Base-by-base conservation (phyloP, 148 eudicot species). In the Talinum fruticosum region DNA sequence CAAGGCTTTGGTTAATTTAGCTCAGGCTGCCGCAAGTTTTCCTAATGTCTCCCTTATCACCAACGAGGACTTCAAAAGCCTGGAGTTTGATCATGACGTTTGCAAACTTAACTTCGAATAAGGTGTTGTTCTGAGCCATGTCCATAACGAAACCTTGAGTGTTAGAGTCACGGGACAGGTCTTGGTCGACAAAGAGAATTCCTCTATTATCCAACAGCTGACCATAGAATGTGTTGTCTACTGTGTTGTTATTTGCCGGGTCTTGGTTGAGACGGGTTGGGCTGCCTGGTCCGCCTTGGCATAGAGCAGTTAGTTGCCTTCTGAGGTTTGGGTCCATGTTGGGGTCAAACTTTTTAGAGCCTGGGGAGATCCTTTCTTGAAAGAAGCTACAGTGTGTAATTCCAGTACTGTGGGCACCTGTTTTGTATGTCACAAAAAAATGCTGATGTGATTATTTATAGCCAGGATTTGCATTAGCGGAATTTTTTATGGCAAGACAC, bases 361-460 rank as follows among this genome's bases (percentile, higher is more conserved):
- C 80, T n/a, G 79, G 75, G 74, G 83, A 83, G 13, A 89, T 78
- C 1, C 89, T 73, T 37, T 74, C 77, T 66, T 47, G 78, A 41
- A 89, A 75, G 77, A 80, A 21, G 8, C 64, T 61, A 36, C 92
- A 89, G 18, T 79, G 83, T 30, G 92, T 83, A 37, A 86, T 79
- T 69, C 92, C 92, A 26, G 87, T 81, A 0, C 87, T 80, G 66
- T 89, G 92, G 4, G 84, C 81, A 64, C 92, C 92, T 76, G 38
- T 24, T 28, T 24, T 62, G 18, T 19, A 51, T 3, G 57, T 15
- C 2, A 14, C 2, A 1, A 41, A 41, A 41, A 5, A 10, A 41
- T 41, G 47, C 1, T 41, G 47, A 0, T 41, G 12, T 41, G 47
- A 2, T 10, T 41, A 10, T 10, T 41, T 41, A 41, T 41, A 10